Evolutionary conservation across 106 monocot species (phyloP).

Genomic region (Dendrobium officinale): DNA sequence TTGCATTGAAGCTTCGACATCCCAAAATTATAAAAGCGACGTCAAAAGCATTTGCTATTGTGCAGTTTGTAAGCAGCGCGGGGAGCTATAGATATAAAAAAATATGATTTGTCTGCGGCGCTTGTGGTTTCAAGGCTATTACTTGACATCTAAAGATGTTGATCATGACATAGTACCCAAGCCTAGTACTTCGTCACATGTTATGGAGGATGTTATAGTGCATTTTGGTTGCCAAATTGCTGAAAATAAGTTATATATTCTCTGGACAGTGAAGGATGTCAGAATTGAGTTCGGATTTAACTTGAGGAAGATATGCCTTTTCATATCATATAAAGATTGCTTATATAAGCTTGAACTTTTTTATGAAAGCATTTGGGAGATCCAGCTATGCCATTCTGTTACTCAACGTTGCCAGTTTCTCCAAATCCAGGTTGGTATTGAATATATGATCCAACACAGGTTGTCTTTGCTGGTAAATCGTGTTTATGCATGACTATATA

Average conservation of each 20-base stretch:
- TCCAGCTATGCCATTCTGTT: conserved; percentile 33
- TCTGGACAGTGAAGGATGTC: conserved; percentile 34
- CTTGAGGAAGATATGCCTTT: conserved; percentile 56
- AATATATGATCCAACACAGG: background rate
- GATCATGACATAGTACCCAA: conserved; percentile 66
- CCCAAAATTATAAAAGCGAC: conserved; percentile 24
- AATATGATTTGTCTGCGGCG: background rate
- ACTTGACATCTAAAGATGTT: conserved; percentile 18
- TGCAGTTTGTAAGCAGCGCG: conserved; percentile 49
- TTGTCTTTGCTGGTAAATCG: background rate
- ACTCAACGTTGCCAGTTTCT: conserved; percentile 36
- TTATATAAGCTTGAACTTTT: conserved; percentile 71
- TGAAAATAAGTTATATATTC: conserved; percentile 31
- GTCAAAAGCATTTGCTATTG: conserved; percentile 48
- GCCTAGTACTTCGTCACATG: conserved; percentile 35
- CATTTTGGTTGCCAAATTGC: conserved; percentile 57
- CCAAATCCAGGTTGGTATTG: conserved; percentile 41
- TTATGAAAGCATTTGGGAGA: conserved; percentile 90
- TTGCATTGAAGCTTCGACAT: conserved; percentile 57
- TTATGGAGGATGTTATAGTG: conserved; percentile 22
- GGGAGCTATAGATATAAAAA: conserved; percentile 21
- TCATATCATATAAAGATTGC: conserved; percentile 14
- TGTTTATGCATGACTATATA: background rate
- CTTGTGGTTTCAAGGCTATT: background rate
- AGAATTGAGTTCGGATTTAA: conserved; percentile 51